Evolutionary conservation across 768 basidiomycete species (phyloP).

Genomic region (Hericium rajendrae): DNA sequence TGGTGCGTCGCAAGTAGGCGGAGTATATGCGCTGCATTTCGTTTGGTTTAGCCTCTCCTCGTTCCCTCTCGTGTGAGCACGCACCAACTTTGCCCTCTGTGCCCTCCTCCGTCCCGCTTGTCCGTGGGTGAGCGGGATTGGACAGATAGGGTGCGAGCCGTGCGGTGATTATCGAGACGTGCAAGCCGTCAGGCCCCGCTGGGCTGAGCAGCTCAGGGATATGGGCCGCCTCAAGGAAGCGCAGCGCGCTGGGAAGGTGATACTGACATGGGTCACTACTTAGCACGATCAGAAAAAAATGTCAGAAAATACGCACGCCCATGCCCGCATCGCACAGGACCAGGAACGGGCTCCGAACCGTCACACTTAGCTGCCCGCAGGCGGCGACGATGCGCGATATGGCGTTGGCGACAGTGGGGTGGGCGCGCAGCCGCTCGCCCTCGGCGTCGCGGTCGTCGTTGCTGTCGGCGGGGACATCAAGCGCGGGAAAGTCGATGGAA

Average conservation of each 20-base stretch:
- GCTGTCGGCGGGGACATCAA: constrained; percentile 18
- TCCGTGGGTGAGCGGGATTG: no score
- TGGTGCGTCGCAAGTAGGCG: constrained; percentile 75
- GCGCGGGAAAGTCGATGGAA: constrained; percentile 19
- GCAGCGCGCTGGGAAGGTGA: constrained; percentile 65
- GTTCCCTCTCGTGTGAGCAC: neutral
- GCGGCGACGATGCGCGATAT: constrained; percentile 60
- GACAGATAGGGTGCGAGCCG: neutral
- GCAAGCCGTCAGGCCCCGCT: constrained; percentile 44
- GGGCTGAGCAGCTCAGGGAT: constrained; percentile 61
- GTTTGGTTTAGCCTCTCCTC: neutral
- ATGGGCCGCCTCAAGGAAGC: constrained; percentile 64
- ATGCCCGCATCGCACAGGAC: constrained; percentile 66
- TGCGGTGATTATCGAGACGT: constrained; percentile 26
- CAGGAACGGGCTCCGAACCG: constrained; percentile 59
- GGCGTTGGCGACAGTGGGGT: constrained; percentile 51
- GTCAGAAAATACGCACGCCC: constrained; percentile 37
- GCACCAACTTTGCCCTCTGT: neutral
- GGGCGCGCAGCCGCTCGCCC: constrained; percentile 45
- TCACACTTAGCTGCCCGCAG: constrained; percentile 54
- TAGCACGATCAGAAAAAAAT: neutral
- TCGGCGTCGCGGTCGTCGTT: constrained; percentile 26
- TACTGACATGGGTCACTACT: constrained; percentile 32
- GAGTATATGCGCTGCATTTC: constrained; percentile 54
- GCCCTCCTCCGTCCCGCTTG: neutral